These are phyloP conservation scores for Priceomyces haplophilus DNA, from an alignment of 805 yeast genomes.

Conservation along the genomic window DNA sequence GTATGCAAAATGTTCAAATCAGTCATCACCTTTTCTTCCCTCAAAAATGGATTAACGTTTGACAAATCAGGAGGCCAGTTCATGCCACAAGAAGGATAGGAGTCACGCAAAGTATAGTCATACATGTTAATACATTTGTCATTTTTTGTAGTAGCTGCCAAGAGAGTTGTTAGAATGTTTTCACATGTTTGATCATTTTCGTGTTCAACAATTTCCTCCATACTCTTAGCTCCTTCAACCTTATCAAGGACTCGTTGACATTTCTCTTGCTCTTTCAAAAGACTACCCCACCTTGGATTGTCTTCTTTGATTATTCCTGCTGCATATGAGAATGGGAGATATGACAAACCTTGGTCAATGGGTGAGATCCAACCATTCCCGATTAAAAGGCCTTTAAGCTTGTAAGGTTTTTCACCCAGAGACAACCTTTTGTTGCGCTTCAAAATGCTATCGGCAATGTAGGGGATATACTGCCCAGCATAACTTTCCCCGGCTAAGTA, in stretches of 20 bases:
- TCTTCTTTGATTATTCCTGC: slow-evolving; percentile 50
- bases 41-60: slow-evolving; percentile 50
- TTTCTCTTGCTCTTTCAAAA: slow-evolving; percentile 50
- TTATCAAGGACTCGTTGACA: slow-evolving; percentile 56
- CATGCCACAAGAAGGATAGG: slow-evolving; percentile 84
- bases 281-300: slow-evolving; percentile 36
- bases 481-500: slow-evolving; percentile 92
- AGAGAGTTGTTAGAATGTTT: slow-evolving; percentile 37
- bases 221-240: slow-evolving; percentile 17
- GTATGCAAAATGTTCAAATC: slow-evolving; percentile 48
- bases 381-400: slow-evolving; percentile 66
- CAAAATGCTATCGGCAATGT: slow-evolving; percentile 64
- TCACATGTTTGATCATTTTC: slow-evolving; percentile 45
- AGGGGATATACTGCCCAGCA: slow-evolving; percentile 96
- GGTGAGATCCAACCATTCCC: slow-evolving; percentile 98
- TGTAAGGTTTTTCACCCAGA: slow-evolving; percentile 21
- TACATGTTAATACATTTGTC: slow-evolving; percentile 78
- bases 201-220: slow-evolving; percentile 15
- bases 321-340: slow-evolving; percentile 65
- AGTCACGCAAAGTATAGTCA: slow-evolving; percentile 67
- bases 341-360: slow-evolving; percentile 74
- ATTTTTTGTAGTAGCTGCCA: slow-evolving; percentile 35
- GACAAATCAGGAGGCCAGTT: slow-evolving; percentile 80
- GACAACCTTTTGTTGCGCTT: slow-evolving; percentile 35
- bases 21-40: slow-evolving; percentile 41